Conservation (phyloP, 2,329 filamentous ascomycete genomes). For the Cucurbitaria berberidis region DNA sequence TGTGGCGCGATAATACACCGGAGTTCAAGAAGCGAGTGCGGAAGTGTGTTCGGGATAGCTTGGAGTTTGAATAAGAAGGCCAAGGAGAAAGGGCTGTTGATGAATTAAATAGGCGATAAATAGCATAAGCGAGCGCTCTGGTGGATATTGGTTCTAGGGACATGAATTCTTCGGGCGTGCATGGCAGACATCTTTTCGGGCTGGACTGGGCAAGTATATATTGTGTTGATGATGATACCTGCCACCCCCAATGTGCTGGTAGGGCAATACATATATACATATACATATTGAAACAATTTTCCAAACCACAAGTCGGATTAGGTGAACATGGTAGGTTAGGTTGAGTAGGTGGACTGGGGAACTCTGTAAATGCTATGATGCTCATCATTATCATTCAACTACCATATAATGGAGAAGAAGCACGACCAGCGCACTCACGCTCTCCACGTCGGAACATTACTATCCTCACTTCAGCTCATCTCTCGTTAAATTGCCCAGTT, state of each 20-base stretch:
- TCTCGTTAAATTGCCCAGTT: not conserved
- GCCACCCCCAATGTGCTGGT: not conserved
- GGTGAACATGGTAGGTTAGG: too few relatives aligned
- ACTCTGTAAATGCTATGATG: not conserved
- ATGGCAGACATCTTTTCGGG: not conserved
- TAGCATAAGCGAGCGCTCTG: not conserved
- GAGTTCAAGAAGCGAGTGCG: constrained; percentile 89
- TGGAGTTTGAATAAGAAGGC: constrained; percentile 40
- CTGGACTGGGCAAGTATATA: not conserved
- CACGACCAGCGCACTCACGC: too few relatives aligned
- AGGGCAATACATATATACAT: not conserved
- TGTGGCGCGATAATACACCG: constrained; percentile 84
- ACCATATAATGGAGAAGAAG: not conserved
- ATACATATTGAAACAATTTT: too few relatives aligned
- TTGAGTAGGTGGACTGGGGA: not conserved
- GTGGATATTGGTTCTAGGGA: not conserved
- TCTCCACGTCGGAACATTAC: too few relatives aligned
- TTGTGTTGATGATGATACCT: not conserved
- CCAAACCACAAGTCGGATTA: too few relatives aligned
- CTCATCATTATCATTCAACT: not conserved
- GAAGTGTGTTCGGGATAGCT: constrained; percentile 71
- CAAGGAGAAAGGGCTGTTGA: not conserved
- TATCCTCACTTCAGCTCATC: not conserved
- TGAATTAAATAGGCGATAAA: not conserved
- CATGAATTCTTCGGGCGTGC: not conserved